A percentile compares a stretch with the other conserved stretches of the same genome.
phyloP scores from a whole-genome alignment of 352 stramenopile species.

The Phytophthora sp. region DNA sequence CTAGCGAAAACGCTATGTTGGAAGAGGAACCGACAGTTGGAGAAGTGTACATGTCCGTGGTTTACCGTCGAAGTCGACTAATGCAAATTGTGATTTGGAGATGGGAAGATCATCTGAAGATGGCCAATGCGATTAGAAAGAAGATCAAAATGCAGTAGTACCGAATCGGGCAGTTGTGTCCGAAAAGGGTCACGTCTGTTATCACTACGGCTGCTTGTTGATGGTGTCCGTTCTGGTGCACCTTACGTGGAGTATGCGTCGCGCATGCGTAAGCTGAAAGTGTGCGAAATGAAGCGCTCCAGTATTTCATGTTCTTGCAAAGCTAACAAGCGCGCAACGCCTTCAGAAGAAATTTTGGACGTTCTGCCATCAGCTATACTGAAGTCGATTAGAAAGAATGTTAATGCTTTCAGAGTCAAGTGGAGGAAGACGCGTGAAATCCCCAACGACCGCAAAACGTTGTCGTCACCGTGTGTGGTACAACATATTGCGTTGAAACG shows the following conservation, averaged over 20 bases:
- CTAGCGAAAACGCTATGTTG: no score
- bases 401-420: neutral
- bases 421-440: neutral
- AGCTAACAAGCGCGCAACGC: neutral
- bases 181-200: no score
- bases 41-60: no score
- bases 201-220: neutral
- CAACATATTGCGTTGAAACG: neutral
- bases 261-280: neutral
- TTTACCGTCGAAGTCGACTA: no score
- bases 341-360: neutral
- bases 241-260: neutral
- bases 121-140: no score
- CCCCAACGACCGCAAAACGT: neutral
- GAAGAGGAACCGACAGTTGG: no score
- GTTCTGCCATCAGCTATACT: neutral
- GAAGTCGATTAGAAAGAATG: neutral
- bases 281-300: neutral
- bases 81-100: no score
- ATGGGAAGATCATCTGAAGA: no score
- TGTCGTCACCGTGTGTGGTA: conserved; percentile 2
- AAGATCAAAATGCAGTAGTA: no score
- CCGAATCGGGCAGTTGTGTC: no score
- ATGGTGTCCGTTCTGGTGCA: neutral
- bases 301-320: neutral